Evolutionary conservation across 176 grass and related monocot genomes (phyloP).

Genomic region (Elymus sibiricus): DNA sequence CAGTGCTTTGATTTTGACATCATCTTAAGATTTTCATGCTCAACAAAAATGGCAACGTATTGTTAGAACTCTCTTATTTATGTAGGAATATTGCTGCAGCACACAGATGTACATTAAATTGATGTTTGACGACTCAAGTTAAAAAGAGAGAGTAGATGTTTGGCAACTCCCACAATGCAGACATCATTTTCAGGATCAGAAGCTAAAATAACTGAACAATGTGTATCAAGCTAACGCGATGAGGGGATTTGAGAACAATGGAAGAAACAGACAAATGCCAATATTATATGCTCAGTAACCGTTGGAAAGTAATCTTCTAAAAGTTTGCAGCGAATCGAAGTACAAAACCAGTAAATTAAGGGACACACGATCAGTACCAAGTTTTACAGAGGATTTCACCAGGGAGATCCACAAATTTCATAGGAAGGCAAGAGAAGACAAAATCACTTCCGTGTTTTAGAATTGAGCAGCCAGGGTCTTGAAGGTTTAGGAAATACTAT

Average conservation of each 20-base stretch:
- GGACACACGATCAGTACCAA: background rate
- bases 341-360: slow-evolving; percentile 1
- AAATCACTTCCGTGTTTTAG: background rate
- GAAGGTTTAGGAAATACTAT: background rate
- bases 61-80: background rate
- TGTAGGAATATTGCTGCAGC: background rate
- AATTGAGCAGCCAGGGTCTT: background rate
- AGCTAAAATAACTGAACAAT: background rate
- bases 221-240: background rate
- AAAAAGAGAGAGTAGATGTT: too few relatives aligned
- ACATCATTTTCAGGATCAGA: slow-evolving; percentile 2
- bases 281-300: background rate
- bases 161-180: background rate
- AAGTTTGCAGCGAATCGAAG: background rate
- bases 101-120: background rate
- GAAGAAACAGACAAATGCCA: background rate
- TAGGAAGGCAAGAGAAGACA: background rate
- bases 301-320: background rate
- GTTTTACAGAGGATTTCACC: background rate
- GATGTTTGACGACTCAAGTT: background rate
- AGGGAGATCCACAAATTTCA: slow-evolving; percentile 13
- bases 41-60: slow-evolving; percentile 3
- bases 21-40: background rate
- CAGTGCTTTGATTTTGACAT: slow-evolving; percentile 1
- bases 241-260: background rate